Evolutionary conservation across 176 grass and related monocot species (phyloP).

Genomic region (Carex kokanica): DNA sequence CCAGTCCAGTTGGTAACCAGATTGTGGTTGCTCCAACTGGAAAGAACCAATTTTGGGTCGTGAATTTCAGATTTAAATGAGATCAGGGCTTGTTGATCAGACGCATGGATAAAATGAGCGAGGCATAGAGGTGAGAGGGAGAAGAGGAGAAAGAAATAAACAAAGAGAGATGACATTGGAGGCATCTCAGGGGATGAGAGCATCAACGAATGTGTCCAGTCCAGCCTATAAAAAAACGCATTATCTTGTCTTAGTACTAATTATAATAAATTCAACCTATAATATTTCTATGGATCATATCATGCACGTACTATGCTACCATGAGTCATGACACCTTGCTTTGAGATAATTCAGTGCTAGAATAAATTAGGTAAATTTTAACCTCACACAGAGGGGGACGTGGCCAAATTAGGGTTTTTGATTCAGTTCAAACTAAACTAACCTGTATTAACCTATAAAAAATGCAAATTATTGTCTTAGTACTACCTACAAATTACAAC

Average conservation of each 20-base stretch:
- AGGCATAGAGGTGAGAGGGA: background rate
- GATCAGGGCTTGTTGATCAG: background rate
- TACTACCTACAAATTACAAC: background rate
- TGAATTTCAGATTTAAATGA: slow-evolving; percentile 20
- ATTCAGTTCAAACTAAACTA: background rate
- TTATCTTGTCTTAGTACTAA: background rate
- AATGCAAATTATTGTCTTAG: background rate
- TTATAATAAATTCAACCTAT: background rate
- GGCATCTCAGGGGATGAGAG: slow-evolving; percentile 7
- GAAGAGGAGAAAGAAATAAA: background rate
- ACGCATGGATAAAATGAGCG: background rate
- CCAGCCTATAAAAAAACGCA: background rate
- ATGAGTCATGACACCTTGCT: background rate
- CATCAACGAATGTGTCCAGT: background rate
- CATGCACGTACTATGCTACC: background rate
- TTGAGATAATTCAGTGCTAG: background rate
- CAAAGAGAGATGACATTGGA: background rate
- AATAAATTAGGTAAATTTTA: background rate
- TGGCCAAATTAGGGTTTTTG: background rate
- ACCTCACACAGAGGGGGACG: background rate
- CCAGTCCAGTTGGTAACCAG: slow-evolving; percentile 10
- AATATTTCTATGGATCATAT: background rate
- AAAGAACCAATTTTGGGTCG: background rate
- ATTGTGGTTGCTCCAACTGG: slow-evolving; percentile 10
- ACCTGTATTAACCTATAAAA: background rate